phyloP scores from a whole-genome alignment of 179 eudicot genomes.

The Spergularia azorica region DNA sequence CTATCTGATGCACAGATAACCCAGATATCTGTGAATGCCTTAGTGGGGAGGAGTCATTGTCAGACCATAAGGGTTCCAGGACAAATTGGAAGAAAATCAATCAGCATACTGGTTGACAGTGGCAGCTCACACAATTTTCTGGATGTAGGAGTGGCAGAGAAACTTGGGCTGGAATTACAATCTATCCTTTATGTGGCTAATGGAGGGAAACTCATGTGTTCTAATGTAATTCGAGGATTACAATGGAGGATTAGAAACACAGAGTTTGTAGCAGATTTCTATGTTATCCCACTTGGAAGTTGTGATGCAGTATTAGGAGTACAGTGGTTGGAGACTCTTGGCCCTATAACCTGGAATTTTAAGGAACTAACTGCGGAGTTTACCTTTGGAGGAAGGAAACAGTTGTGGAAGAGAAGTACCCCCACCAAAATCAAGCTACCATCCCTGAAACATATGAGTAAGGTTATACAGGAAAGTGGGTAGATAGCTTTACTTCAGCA shows the following conservation, averaged over 20 bases:
- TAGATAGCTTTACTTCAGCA: no score
- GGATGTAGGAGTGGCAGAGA: background rate
- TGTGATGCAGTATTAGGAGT: background rate
- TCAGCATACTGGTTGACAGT: background rate
- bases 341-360: background rate
- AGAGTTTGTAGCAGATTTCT: background rate
- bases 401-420: background rate
- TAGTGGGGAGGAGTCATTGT: background rate
- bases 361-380: background rate
- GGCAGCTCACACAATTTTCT: slow-evolving; percentile 5
- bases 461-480: no score
- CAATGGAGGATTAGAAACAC: background rate
- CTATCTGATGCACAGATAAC: background rate
- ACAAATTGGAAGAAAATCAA: background rate
- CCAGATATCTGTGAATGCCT: background rate
- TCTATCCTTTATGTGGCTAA: background rate
- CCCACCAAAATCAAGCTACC: background rate
- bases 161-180: background rate
- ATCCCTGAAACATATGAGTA: no score
- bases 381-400: background rate
- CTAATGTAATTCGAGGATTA: background rate
- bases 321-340: background rate
- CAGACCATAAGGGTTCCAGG: background rate
- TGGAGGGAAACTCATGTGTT: background rate
- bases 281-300: background rate